Percentiles rank a stretch among this genome's conserved stretches.
These are phyloP conservation scores for Phytophthora idaei DNA, from an alignment of 352 stramenopile species.

Conservation along the genomic window DNA sequence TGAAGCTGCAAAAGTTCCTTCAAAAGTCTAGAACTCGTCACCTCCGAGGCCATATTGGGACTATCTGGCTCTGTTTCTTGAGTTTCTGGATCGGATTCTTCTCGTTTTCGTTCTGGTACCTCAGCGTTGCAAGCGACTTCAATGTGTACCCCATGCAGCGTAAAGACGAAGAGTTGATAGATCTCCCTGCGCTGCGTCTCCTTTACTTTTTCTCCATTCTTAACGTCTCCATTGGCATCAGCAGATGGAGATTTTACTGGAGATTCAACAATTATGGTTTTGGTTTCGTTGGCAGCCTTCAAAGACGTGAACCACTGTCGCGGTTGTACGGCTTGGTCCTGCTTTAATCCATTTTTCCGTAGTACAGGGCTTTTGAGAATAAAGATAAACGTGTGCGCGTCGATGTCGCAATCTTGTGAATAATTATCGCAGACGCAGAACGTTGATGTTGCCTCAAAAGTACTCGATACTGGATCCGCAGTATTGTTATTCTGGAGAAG, in stretches of 20 bases:
- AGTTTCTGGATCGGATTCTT: background rate
- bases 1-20: conserved; percentile 47
- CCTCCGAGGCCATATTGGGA: background rate
- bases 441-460: conserved; percentile 20
- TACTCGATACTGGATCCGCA: conserved; percentile 35
- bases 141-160: conserved; percentile 23
- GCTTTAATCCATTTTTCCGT: conserved; percentile 10
- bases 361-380: conserved; percentile 22
- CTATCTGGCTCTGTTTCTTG: conserved; percentile 2
- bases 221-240: no score
- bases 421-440: conserved; percentile 23
- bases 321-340: conserved; percentile 26
- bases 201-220: background rate
- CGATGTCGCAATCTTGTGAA: background rate
- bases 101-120: background rate
- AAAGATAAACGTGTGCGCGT: conserved; percentile 55
- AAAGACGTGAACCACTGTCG: conserved; percentile 62
- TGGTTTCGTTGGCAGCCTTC: conserved; percentile 43
- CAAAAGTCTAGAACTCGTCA: conserved; percentile 31
- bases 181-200: conserved; percentile 1
- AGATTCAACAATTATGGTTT: conserved; percentile 42
- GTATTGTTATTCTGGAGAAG: conserved; percentile 48
- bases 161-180: conserved; percentile 30
- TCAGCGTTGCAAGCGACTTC: conserved; percentile 17
- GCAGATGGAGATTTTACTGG: no score